Evolutionary conservation across 805 yeast genomes (phyloP).

Genomic region (Lipomyces sp.): DNA sequence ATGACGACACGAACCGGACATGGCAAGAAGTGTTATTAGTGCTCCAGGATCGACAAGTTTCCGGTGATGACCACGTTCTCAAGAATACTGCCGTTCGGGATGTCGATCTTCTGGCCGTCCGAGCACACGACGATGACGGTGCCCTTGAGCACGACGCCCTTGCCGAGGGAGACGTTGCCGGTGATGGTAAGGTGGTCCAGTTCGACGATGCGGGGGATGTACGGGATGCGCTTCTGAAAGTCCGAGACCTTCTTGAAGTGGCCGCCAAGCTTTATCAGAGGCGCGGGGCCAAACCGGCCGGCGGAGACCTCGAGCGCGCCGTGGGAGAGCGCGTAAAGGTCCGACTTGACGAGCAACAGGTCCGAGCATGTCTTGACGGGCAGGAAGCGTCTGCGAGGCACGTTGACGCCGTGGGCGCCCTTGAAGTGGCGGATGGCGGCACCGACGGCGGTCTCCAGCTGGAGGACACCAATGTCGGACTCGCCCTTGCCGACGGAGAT

Average conservation of each 20-base stretch:
- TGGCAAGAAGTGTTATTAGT: too few relatives aligned
- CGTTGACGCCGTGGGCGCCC: conserved; percentile 96
- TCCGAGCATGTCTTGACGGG: conserved; percentile 98
- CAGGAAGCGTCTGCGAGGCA: conserved; percentile 95
- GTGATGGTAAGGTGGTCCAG: conserved; percentile 96
- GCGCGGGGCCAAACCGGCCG: conserved; percentile 82
- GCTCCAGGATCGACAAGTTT: conserved; percentile 90
- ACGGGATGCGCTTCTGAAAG: conserved; percentile 85
- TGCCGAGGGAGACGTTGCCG: conserved; percentile 91
- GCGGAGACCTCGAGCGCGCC: conserved; percentile 86
- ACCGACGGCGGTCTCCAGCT: conserved; percentile 98
- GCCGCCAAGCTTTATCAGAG: conserved; percentile 92
- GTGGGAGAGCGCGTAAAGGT: conserved; percentile 83
- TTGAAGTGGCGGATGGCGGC: conserved; percentile 96
- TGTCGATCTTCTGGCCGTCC: conserved; percentile 93
- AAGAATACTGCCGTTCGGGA: conserved; percentile 91
- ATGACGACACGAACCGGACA: too few relatives aligned
- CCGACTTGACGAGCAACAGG: conserved; percentile 89
- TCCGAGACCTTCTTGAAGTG: conserved; percentile 94
- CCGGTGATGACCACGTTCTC: conserved; percentile 98
- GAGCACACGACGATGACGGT: conserved; percentile 97
- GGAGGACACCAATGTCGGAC: conserved; percentile 64
- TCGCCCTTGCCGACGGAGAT: conserved; percentile 48
- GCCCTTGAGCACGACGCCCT: conserved; percentile 86
- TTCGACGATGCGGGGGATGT: conserved; percentile 94